Percentiles rank a stretch among this genome's conserved stretches.
phyloP scores from a whole-genome alignment of 2,329 filamentous ascomycete species.

The Botrytis fragariae region DNA sequence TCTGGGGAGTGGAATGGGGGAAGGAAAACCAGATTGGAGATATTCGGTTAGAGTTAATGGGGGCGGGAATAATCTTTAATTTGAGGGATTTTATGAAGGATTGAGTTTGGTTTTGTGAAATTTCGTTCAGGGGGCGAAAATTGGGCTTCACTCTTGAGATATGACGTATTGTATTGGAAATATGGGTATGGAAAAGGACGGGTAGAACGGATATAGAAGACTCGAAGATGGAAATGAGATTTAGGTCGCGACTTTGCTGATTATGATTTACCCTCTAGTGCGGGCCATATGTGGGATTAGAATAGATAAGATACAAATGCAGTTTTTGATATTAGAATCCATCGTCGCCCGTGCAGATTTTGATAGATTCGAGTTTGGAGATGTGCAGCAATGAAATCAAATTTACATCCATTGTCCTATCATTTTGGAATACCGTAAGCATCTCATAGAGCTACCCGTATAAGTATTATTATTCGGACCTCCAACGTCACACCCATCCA shows the following conservation, averaged over 20 bases:
- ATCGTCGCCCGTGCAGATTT: accelerated
- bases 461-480: no score
- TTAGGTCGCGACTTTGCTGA: background rate
- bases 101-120: background rate
- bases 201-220: background rate
- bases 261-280: background rate
- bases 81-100: background rate
- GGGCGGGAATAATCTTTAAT: background rate
- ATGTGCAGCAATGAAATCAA: background rate
- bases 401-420: background rate
- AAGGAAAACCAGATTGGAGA: background rate
- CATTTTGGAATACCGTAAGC: background rate
- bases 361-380: background rate
- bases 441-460: no score
- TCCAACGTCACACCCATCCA: background rate
- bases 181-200: background rate
- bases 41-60: background rate
- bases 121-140: background rate
- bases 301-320: background rate
- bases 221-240: background rate
- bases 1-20: background rate
- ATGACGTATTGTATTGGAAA: background rate
- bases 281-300: background rate
- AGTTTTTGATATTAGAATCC: no score
- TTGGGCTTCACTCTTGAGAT: background rate